Base-by-base conservation (phyloP, 1,284 basidiomycete species). In the Ustilago curta region DNA sequence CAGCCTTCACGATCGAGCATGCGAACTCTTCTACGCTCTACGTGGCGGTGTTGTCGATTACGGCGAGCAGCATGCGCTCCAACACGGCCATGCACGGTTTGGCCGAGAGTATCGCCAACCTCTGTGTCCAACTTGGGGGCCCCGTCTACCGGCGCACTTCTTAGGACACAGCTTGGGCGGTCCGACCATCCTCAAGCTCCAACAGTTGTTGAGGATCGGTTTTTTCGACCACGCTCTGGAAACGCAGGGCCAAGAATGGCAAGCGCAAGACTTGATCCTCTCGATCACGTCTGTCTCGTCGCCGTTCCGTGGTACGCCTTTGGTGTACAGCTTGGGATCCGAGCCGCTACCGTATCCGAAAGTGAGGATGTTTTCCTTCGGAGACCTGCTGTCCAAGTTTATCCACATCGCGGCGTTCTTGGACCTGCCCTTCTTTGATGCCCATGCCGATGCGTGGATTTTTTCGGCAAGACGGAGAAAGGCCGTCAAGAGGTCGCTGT, bases 1-100 rank as follows among this genome's bases (percentile, higher is more conserved):
- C 71, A 89, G 88, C 3, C 70, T 90, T 27, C 89, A 90, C 72
- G 89, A 90, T 65, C 81, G 89, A 54, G 89, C 89, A 14, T 90
- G 89, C 77, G 89, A 90, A 71, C 81, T 90, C 14, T 90, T 88
- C 80, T 89, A 88, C 75, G 85, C 86, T 4, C 70, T 90, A 3
- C 76, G 85, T 11, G 89, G 89, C 9, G 89, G 89, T 1, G 87
- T 80, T 84, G 87, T 88, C 6, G 86, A 79, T 60, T 88, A 88
- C 64, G 87, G 87, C 6, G 83, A 78, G 29, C 73, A 83, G 19
- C 88, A 88, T 71, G 71, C 87, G 3, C 43, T 29, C 7, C 49
- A 69, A 45, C 79, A 86, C 60, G 77, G 79, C 0, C 89, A 90
- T 76, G 78, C 79, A 8, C 86, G 87, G 12, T 88, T 86, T 64